Base-by-base conservation (phyloP, 2,329 filamentous ascomycete species). In the Cladobotryum mycophilum region DNA sequence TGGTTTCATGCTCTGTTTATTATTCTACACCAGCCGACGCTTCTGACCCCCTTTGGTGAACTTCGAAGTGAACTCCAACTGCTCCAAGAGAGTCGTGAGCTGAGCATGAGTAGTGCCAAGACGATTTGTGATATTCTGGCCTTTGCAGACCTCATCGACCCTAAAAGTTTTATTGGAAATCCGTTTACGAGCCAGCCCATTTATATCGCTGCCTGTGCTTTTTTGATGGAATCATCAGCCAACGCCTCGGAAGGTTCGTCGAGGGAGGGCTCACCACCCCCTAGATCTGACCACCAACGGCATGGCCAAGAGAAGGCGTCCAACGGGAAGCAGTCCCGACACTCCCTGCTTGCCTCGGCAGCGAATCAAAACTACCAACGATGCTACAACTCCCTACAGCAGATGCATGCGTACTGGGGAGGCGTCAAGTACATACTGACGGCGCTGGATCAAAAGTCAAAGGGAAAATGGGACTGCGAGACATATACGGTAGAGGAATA, bases 1-100 rank as follows among this genome's bases (percentile, higher is more conserved):
- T 95, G 89, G 89, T 92, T 92, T 59, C 89, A 95, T 56, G 88
- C 88, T 0, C 72, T 93, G 30, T 91, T 95, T 56, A 89, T 95
- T 53, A 78, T 95, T 3, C 74, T 95, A 5, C 88, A 95, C 61
- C 88, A 92, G 57, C 89, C 89, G 0, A 92, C 88, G 0, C 71
- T 95, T 2, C 72, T 95, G 48, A 86, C 89, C 44, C 88, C 86
- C 0, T 90, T 93, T 59, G 76, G 75, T n/a, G 69, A 73, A 13
- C 64, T 78, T 34, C 72, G 69, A 41, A 72, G 70, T 51, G 84
- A 86, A 48, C 77, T 88, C 45, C 85, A 89, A 50, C 74, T 95
- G 1, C 81, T 89, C 36, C 81, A 86, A 0, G 88, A 93, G 61
- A 93, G 88, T 56, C 83, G 88, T 50, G 88, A 93, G 64, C 67